Percentiles rank a stretch among this genome's conserved stretches.
phyloP scores from a whole-genome alignment of 2,329 filamentous ascomycete species.

The Exophiala sp. region DNA sequence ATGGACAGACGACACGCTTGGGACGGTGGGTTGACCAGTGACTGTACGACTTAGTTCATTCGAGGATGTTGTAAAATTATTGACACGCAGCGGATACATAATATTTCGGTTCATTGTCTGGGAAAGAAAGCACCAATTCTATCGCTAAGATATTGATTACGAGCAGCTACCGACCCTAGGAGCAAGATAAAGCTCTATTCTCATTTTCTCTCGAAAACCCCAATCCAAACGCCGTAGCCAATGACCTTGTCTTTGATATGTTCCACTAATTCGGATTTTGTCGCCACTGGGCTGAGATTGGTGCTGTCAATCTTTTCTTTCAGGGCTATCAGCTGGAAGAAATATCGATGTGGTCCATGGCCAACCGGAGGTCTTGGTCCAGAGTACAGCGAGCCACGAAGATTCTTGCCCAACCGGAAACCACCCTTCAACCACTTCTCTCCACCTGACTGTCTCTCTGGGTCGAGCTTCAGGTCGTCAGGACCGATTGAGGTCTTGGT shows the following conservation, averaged over 20 bases:
- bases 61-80: not conserved
- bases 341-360: conserved; percentile 53
- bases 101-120: too few species aligned
- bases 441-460: conserved; percentile 4
- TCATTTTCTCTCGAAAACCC: conserved; percentile 44
- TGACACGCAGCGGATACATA: too few species aligned
- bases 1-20: conserved; percentile 13
- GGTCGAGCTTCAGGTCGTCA: conserved; percentile 39
- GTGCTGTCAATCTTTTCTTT: conserved; percentile 41
- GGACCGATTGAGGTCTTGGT: conserved; percentile 34
- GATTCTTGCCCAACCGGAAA: conserved; percentile 47
- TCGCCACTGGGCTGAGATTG: conserved; percentile 39
- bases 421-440: conserved; percentile 35
- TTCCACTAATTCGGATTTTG: conserved; percentile 42
- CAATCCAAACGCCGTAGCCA: conserved; percentile 51
- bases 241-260: conserved; percentile 49
- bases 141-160: too few species aligned
- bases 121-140: too few species aligned
- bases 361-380: conserved; percentile 48
- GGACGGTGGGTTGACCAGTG: not conserved
- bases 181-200: not conserved
- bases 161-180: not conserved
- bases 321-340: conserved; percentile 50
- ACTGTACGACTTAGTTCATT: not conserved
- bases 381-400: conserved; percentile 42